A percentile compares a stretch with the other conserved stretches of the same genome.
Conservation (phyloP, 140 eudicot genomes). For the Stevia rebaudiana region DNA sequence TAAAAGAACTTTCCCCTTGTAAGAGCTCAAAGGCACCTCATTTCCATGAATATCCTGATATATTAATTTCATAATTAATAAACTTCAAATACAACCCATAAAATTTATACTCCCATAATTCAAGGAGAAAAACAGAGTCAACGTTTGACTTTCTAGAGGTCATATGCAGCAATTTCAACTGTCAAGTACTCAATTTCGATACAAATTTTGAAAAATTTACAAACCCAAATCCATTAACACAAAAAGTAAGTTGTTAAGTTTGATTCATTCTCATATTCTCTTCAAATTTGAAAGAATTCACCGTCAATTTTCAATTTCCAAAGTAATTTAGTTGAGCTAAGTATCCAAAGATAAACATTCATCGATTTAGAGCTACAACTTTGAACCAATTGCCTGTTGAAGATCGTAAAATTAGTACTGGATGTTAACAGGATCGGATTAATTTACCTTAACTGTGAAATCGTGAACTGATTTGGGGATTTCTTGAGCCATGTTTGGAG, state of each 20-base stretch:
- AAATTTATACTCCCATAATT: background rate
- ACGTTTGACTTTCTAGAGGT: background rate
- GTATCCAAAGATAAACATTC: background rate
- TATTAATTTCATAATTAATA: conserved; percentile 7
- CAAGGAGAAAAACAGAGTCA: background rate
- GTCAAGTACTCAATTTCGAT: background rate
- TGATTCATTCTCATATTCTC: background rate
- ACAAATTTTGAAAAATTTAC: background rate
- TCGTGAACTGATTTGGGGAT: conserved; percentile 51
- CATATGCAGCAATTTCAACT: background rate
- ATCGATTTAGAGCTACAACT: background rate
- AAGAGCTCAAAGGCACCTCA: conserved; percentile 64
- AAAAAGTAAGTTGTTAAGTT: background rate
- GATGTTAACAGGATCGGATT: too few species aligned
- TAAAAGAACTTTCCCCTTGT: conserved; percentile 74
- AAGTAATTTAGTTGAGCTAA: background rate
- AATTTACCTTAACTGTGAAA: conserved; percentile 65
- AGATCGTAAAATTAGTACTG: too few species aligned
- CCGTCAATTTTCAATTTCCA: conserved; percentile 14
- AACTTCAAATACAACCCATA: background rate
- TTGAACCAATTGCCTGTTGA: background rate
- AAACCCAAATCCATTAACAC: background rate
- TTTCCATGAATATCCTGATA: conserved; percentile 69
- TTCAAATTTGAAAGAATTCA: background rate
- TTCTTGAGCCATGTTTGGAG: conserved; percentile 30